Base-by-base conservation (phyloP, 2,329 filamentous ascomycete genomes). In the Knufia petricola region DNA sequence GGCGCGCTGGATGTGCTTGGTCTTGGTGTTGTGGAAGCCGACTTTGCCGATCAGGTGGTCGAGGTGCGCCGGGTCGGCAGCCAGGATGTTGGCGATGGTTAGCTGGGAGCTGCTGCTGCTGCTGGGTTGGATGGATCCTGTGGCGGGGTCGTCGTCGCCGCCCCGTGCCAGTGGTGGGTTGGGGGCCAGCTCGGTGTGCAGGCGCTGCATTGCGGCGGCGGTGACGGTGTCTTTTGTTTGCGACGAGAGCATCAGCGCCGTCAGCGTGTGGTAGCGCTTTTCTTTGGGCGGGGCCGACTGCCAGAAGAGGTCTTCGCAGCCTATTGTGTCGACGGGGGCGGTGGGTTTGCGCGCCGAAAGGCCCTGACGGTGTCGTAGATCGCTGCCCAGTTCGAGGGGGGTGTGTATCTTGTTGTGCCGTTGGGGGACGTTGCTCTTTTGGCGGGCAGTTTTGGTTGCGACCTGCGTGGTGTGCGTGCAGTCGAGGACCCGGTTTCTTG, bases 281-380 rank as follows among this genome's bases (percentile, higher is more conserved):
- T 83, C 77, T 48, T 71, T 64, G 1, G 67, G 67, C 15, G 64
- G 63, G 1, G 69, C 69, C 0, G 60, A 60, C 4, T 61, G 64
- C 66, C 66, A 71, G 54, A 68, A 65, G 7, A 71, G 58, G 40
- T 72, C 65, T 20, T 68, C 88, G 66, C 92, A 98, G 9, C 92
- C 92, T 89, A 96, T 95, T 0, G 90, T 96, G 65, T 98, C 92
- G 9, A 98, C 92, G 0, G 90, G 85, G 1, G 92, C 92, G 0
- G 67, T 71, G 3, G 76, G 32, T 76, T 84, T 66, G 70, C 77
- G 63, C 63, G 84, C 68, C 68, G 82, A 88, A 96, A 95, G 60
- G 78, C 76, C 60, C 83, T 82, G 38, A 94, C 84, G 0, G 79
- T 69, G 28, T 75, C 68, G 67, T 95, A 98, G 50, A 95, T 80